These are phyloP conservation scores for Yamadazyma takamatsuzukensis DNA, from an alignment of 805 yeast species.

Conservation along the genomic window DNA sequence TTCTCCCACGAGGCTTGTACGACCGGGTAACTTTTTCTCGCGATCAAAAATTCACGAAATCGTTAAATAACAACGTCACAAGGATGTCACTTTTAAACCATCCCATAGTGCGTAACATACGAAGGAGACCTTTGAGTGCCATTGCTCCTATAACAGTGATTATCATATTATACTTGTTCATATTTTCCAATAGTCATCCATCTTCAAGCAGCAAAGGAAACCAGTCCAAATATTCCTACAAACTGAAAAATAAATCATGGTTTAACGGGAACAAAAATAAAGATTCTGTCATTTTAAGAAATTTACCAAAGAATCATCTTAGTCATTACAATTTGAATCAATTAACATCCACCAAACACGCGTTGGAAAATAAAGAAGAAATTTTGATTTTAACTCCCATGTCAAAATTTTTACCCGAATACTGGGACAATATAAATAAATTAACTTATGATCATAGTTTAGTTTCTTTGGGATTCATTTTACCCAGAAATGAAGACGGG, in stretches of 20 bases:
- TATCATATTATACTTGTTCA: slow-evolving; percentile 38
- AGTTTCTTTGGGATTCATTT: slow-evolving; percentile 85
- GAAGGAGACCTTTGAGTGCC: slow-evolving; percentile 53
- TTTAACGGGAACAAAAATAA: slow-evolving; percentile 48
- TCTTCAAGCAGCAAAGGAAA: slow-evolving; percentile 9
- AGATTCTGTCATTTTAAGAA: slow-evolving; percentile 48
- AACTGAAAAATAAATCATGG: slow-evolving; percentile 43
- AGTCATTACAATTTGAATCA: slow-evolving; percentile 82
- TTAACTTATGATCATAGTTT: slow-evolving; percentile 80
- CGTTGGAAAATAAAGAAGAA: slow-evolving; percentile 74
- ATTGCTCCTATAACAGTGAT: slow-evolving; percentile 46
- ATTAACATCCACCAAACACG: slow-evolving; percentile 65
- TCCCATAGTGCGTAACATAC: slow-evolving; percentile 47
- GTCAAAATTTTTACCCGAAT: slow-evolving; percentile 77
- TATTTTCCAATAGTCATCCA: slow-evolving; percentile 22
- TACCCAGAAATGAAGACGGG: slow-evolving; percentile 81
- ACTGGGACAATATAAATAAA: slow-evolving; percentile 80
- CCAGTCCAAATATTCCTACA: slow-evolving; percentile 44
- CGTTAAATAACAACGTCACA: too few relatives aligned
- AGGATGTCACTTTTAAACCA: slow-evolving; percentile 5
- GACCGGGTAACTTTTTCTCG: too few relatives aligned
- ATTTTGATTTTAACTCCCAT: slow-evolving; percentile 87
- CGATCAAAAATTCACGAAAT: too few relatives aligned
- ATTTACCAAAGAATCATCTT: slow-evolving; percentile 68
- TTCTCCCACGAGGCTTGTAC: too few relatives aligned